These are phyloP conservation scores for Cryphonectria radicalis DNA, from an alignment of 2,329 filamentous ascomycete genomes.

Conservation along the genomic window DNA sequence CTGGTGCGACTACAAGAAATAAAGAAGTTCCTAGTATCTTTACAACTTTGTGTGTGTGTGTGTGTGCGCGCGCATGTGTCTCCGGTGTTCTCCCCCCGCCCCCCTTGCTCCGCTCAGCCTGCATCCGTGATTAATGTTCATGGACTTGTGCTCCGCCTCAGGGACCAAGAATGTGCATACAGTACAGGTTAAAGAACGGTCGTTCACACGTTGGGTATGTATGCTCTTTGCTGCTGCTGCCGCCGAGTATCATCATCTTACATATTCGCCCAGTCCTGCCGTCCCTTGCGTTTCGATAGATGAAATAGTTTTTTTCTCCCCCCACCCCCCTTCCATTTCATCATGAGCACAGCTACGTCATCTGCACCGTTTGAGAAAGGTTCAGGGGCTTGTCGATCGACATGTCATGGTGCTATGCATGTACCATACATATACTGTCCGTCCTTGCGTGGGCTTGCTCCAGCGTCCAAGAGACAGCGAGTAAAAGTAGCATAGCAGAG, in stretches of 20 bases:
- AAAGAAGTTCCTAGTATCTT: conserved; percentile 11
- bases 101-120: not conserved
- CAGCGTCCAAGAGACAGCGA: not conserved
- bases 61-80: not conserved
- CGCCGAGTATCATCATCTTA: not conserved
- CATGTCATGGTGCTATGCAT: not conserved
- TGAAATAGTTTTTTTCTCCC: too few relatives aligned
- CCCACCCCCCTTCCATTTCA: too few relatives aligned
- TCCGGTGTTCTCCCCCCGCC: too few relatives aligned
- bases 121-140: not conserved
- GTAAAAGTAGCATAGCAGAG: not conserved
- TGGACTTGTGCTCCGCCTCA: not conserved
- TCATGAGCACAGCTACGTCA: not conserved
- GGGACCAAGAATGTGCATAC: not conserved
- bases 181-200: not conserved
- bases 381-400: not conserved
- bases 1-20: conserved; percentile 17
- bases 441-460: too few relatives aligned
- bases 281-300: not conserved
- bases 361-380: not conserved
- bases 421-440: not conserved
- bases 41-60: not conserved
- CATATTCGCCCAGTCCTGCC: not conserved
- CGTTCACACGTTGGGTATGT: not conserved
- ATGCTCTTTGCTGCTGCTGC: not conserved